Evolutionary conservation across 495 filamentous ascomycete genomes (phyloP), one percentile per base, ranked within the genome.

Genomic region (Immersiella caudata): DNA sequence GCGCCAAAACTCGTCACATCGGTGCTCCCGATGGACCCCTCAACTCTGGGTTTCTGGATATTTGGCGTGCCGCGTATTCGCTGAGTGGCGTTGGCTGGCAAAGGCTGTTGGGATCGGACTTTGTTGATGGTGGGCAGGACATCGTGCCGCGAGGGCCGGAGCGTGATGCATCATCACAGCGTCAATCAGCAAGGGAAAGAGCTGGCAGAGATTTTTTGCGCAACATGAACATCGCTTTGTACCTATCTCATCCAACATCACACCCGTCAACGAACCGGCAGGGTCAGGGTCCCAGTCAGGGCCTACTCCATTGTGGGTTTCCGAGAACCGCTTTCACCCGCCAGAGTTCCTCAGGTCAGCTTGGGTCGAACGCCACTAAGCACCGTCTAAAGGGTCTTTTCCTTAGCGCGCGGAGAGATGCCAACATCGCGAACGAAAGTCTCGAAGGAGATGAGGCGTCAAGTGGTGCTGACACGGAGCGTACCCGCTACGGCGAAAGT

Each of bases 1-100:
- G 20, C 54, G 22, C 54, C 21, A 27, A n/a, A n/a, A 24, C 54
- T 18, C 7, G 54, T 57, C 54, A 57, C 54, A 57, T 57, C 54
- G 54, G 16, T 57, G 16, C 5, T 27, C 54, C 54, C 54, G 54
- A 26, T 20, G 25, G 54, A 18, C 1, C 21, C 54, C 54, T 57
- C 54, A 7, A 14, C 52, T 55, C 54, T 25, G 18, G 54, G 26
- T 57, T 24, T 57, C 22, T 27, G 54, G 20, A 55, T 46, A 46
- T 46, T n/a, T 46, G 40, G 40, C 11, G 2, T 46, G 40, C 11
- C 0, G 12, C 12, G 9, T 26, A 35, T 36, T 25, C 57, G 22
- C 26, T 22, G 36, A 29, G 57, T 33, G 57, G 57, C 26, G 57
- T 6, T 9, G 25, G 3, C 25, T 18, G 26, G 57, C 9, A 6